Evolutionary conservation across 2,329 filamentous ascomycete species (phyloP).

Genomic region (Trichoderma polysporum): DNA sequence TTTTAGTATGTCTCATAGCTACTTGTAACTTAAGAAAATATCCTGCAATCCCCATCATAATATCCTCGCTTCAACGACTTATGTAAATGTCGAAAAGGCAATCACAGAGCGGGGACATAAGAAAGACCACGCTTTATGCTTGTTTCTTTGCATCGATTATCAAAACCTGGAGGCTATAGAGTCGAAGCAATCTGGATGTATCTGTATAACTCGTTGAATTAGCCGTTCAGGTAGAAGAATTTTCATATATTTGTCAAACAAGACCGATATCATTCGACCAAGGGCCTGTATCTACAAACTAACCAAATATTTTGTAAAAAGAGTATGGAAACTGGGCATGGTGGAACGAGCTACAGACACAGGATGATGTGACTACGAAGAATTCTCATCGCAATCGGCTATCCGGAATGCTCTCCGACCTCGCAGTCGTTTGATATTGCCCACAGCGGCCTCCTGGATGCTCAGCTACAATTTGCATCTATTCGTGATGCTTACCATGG

Average conservation of each 20-base stretch:
- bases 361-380: not conserved
- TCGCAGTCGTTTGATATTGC: not conserved
- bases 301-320: accelerated
- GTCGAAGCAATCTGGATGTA: not conserved
- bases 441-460: not conserved
- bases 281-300: not conserved
- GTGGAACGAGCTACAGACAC: no score
- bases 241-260: no score
- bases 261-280: no score
- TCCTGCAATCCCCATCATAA: no score
- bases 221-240: no score
- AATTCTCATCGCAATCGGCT: not conserved
- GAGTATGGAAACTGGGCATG: not conserved
- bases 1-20: no score
- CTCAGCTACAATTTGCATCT: not conserved
- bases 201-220: not conserved
- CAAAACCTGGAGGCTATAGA: not conserved
- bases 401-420: not conserved
- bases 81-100: no score
- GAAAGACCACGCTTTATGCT: no score
- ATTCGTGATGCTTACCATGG: not conserved
- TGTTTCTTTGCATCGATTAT: not conserved
- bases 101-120: not conserved
- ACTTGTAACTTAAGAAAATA: no score
- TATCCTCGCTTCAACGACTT: no score